Evolutionary conservation across 768 basidiomycete species (phyloP), one percentile per base, ranked within the genome.

Genomic region (Dioszegia hungarica): DNA sequence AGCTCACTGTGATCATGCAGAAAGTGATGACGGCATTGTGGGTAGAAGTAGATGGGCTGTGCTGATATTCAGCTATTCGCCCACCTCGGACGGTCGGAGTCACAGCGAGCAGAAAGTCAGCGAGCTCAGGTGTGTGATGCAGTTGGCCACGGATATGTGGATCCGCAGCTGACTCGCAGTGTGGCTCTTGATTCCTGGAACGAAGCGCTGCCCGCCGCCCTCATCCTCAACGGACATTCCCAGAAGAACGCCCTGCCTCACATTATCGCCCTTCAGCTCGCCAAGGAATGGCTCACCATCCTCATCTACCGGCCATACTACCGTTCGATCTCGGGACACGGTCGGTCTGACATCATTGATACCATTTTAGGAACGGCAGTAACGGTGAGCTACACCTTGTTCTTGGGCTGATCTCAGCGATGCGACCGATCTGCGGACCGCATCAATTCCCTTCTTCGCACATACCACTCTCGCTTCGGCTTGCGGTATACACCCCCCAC

Each of bases 231-330:
- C 59, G 56, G 52, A 20, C 62, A 68, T 33, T 48, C 57, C 11
- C 60, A 56, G n/a, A 43, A 60, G 38, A 69, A 63, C 44, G 66
- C 56, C 5, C 47, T 72, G 11, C 70, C 70, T 1, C 70, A 72
- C 43, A 66, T 72, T 22, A 44, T 72, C 3, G 65, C 67, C 61
- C 49, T 72, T 45, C 70, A 72, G 50, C 50, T 72, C 3, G 56
- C 66, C 19, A 60, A 62, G 40, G 67, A 66, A 28, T 72, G 68
- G 70, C 54, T 67, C 22, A 57, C 57, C 1, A 68, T 72, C 20
- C 56, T 72, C 10, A 64, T 72, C 14, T 68, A 72, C 56, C 63
- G 66, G 17, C 70, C 70, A 2, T 68, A 66, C 54, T 72, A 72
- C 43, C 65, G 70, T 10, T 59, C 70, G 2, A 20, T 51, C 22